Conservation (phyloP, 495 filamentous ascomycete species). For the Trypethelium eluteriae region DNA sequence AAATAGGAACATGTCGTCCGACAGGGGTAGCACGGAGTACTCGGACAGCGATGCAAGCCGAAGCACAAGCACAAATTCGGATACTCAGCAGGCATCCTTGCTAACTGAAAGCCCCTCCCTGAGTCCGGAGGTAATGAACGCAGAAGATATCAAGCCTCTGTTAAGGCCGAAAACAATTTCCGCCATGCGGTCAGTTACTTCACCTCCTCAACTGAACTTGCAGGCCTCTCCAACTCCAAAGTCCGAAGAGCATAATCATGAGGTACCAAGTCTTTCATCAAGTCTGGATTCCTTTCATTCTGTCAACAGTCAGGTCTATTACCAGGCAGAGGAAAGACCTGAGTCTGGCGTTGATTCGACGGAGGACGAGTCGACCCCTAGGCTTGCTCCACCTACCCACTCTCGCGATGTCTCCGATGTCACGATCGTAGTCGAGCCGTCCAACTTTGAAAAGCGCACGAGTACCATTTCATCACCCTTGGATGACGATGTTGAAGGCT, state of each 20-base stretch:
- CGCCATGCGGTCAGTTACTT: slow-evolving; percentile 38
- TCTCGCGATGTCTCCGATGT: not conserved
- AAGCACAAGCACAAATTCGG: slow-evolving; percentile 19
- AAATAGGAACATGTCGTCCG: not conserved
- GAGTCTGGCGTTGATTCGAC: not conserved
- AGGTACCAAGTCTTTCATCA: slow-evolving; percentile 5
- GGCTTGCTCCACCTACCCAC: not conserved
- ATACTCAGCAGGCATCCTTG: not conserved
- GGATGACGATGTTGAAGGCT: slow-evolving; percentile 3
- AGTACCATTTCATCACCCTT: not conserved
- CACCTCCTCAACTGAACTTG: slow-evolving; percentile 42
- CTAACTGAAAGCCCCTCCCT: slow-evolving; percentile 21
- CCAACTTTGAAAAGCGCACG: not conserved
- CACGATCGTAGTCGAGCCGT: not conserved
- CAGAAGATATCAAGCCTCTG: slow-evolving; percentile 19
- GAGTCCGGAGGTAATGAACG: slow-evolving; percentile 27
- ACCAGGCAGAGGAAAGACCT: not conserved
- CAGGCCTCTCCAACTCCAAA: slow-evolving; percentile 33
- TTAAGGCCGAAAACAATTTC: slow-evolving; percentile 26
- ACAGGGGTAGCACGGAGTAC: not conserved
- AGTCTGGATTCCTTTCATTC: not conserved
- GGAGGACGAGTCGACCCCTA: not conserved
- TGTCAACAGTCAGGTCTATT: not conserved
- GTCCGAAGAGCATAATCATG: not conserved
- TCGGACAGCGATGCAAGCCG: slow-evolving; percentile 26